Evolutionary conservation across 345 rosid genomes (phyloP).

Genomic region (Acer saccharum): DNA sequence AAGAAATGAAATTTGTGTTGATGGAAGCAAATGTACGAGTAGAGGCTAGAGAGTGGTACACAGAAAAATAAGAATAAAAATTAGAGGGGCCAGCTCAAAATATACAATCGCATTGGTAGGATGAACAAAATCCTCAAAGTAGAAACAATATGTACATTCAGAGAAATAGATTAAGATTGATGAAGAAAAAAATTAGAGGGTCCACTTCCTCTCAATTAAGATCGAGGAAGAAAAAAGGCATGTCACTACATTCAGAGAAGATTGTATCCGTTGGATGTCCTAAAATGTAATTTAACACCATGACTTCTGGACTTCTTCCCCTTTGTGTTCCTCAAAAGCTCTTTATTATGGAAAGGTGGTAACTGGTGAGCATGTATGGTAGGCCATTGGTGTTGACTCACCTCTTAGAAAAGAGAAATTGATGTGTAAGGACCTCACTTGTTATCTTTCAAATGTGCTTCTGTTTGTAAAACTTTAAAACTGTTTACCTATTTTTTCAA

Average conservation of each 20-base stretch:
- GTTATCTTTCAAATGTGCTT: background rate
- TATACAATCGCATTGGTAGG: background rate
- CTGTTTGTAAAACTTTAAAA: background rate
- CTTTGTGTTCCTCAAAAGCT: background rate
- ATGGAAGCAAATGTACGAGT: background rate
- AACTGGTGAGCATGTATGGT: background rate
- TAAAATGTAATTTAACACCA: background rate
- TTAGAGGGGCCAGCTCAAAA: background rate
- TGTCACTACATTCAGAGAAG: background rate
- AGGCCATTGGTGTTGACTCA: background rate
- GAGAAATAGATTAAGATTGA: too few relatives aligned
- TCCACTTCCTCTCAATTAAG: background rate
- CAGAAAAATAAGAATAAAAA: background rate
- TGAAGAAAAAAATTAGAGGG: too few relatives aligned
- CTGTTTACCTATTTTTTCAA: background rate
- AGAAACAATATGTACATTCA: background rate
- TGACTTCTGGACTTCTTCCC: background rate
- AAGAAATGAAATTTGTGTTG: background rate
- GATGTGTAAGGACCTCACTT: background rate
- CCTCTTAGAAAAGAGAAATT: background rate
- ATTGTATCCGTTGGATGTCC: background rate
- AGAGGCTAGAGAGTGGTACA: background rate
- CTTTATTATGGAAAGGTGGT: background rate
- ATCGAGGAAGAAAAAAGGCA: background rate
- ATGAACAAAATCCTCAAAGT: background rate